Evolutionary conservation across 2,329 filamentous ascomycete species (phyloP).

Genomic region (Cladobotryum protrusum): DNA sequence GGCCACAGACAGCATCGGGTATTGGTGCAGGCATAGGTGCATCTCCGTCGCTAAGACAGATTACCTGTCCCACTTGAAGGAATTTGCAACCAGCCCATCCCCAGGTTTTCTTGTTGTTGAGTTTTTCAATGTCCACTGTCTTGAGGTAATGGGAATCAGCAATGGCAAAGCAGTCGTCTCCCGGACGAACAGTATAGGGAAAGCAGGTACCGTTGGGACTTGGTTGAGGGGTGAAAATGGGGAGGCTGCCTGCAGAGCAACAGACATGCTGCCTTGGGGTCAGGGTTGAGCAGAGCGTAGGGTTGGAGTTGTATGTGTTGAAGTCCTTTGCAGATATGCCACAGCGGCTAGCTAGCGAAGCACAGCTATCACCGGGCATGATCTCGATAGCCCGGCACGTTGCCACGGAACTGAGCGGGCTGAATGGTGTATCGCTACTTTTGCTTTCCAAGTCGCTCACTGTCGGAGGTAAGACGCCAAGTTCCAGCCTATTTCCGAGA

Average conservation of each 20-base stretch:
- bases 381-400: constrained; percentile 5
- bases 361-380: constrained; percentile 19
- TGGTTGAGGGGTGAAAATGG: constrained; percentile 22
- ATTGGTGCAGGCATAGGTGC: constrained; percentile 28
- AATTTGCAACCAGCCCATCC: constrained; percentile 22
- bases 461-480: no score
- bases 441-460: no score
- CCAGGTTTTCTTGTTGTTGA: constrained; percentile 24
- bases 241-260: constrained; percentile 23
- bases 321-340: constrained; percentile 19
- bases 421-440: no score
- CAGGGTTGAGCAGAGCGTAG: constrained; percentile 23
- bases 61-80: constrained; percentile 20
- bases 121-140: not conserved
- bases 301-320: constrained; percentile 20
- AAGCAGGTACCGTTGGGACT: constrained; percentile 24
- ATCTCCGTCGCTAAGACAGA: constrained; percentile 29
- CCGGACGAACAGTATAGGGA: constrained; percentile 17
- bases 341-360: constrained; percentile 19
- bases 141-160: constrained; percentile 10
- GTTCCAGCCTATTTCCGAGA: no score
- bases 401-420: no score
- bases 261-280: constrained; percentile 22
- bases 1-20: constrained; percentile 28
- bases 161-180: constrained; percentile 23